Percentiles rank a stretch among this genome's conserved stretches.
Evolutionary conservation across 331 rosid species (phyloP).

Genomic region (Telfairia occidentalis): DNA sequence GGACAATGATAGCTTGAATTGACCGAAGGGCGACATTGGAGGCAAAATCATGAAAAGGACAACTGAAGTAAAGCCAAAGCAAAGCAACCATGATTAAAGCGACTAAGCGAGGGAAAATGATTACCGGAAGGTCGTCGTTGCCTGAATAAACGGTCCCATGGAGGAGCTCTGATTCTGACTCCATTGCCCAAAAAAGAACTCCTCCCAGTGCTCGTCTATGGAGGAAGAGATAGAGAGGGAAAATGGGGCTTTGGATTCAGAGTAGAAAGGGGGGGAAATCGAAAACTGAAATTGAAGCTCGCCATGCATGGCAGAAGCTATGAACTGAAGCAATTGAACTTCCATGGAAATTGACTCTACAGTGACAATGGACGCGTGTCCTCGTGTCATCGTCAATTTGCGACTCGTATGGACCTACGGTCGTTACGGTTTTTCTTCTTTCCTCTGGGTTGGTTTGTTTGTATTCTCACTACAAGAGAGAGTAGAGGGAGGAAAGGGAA

Average conservation of each 20-base stretch:
- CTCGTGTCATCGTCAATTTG: neutral
- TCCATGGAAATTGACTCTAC: neutral
- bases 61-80: constrained; percentile 3
- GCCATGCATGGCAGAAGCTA: constrained; percentile 12
- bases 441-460: neutral
- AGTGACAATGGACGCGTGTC: neutral
- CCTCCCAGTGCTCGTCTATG: neutral
- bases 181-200: neutral
- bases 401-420: neutral
- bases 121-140: neutral
- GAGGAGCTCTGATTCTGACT: constrained; percentile 4
- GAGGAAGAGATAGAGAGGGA: neutral
- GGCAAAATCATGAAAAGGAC: neutral
- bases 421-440: neutral
- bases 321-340: neutral
- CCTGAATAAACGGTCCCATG: neutral
- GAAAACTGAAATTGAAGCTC: neutral
- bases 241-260: neutral
- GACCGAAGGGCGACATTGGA: neutral
- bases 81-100: neutral
- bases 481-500: too few species aligned
- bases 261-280: neutral
- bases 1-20: neutral
- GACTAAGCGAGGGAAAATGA: neutral
- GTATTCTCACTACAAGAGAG: too few species aligned